Base-by-base conservation (phyloP, 345 rosid genomes). In the Populus euphratica region DNA sequence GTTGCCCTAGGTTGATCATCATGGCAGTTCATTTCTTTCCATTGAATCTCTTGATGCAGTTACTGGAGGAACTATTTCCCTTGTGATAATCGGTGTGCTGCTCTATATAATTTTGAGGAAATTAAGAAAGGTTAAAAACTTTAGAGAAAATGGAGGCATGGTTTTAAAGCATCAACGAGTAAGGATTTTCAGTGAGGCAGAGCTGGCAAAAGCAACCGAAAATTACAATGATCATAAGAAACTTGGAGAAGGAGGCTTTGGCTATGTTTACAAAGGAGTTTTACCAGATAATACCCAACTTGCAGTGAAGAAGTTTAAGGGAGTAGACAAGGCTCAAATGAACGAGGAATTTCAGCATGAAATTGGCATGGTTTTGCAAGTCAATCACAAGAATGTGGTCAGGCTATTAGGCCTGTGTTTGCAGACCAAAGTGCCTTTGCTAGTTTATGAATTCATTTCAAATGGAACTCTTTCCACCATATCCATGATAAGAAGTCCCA, bases 311-410 rank as follows among this genome's bases (percentile, higher is more conserved):
- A 79, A 74, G 54, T 78, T 81, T 13, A 76, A 77, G 50, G 79
- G 59, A 18, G 16, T 35, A 14, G 67, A 70, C 36, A 79, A 71
- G 73, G 18, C 43, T 61, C 78, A 69, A 43, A 66, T 76, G 10
- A 70, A 73, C 39, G 59, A 80, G 4, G 83, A 83, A 38, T 80
- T 56, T 71, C 71, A 80, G 14, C 82, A 69, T 5, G 86, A 83
- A 75, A 77, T 83, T 52, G 72, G 68, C 6, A 70, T 75, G 36
- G 75, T 81, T 62, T 84, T 78, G 35, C 84, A 76, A 21, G 75
- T 84, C 1, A 78, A 84, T 47, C 86, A 81, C 33, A 84, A 47
- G 41, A 81, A 84, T 73, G 83, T 84, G 17, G 86, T 84, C 18
- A 78, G 69, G 69, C 56, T 84, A 7, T 76, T 82, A 29, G 87